phyloP scores from a whole-genome alignment of 192 early-diverging fungal species.

The Oehlia diaphana region DNA sequence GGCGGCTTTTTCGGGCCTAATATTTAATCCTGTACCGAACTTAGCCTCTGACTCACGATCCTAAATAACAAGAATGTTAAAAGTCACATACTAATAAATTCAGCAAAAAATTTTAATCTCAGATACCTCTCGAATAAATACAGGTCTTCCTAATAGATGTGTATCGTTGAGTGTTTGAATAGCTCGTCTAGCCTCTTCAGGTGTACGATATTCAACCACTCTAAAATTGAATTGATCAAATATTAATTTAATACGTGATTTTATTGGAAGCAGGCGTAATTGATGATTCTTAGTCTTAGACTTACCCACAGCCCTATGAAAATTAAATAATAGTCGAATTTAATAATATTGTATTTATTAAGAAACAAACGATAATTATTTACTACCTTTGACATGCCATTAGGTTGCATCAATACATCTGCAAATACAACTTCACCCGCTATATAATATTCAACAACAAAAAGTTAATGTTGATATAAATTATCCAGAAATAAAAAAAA shows the following conservation, averaged over 20 bases:
- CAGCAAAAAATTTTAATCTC: too few species aligned
- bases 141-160: constrained; percentile 66
- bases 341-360: background rate
- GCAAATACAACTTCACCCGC: constrained; percentile 77
- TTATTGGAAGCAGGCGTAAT: background rate
- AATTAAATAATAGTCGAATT: background rate
- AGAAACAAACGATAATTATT: background rate
- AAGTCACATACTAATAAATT: background rate
- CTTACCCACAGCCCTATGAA: constrained; percentile 33
- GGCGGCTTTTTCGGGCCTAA: constrained; percentile 25
- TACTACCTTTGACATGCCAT: constrained; percentile 65
- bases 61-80: constrained; percentile 33
- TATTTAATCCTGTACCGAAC: constrained; percentile 36
- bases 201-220: constrained; percentile 73
- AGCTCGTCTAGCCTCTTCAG: constrained; percentile 76
- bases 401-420: constrained; percentile 62
- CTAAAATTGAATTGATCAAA: constrained; percentile 34
- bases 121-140: constrained; percentile 75
- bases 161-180: constrained; percentile 70
- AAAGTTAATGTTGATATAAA: background rate
- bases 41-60: constrained; percentile 63
- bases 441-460: constrained; percentile 26
- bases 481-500: background rate
- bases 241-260: background rate
- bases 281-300: background rate